Evolutionary conservation across 129 eudicot genomes (phyloP).

Genomic region (Silybum marianum): DNA sequence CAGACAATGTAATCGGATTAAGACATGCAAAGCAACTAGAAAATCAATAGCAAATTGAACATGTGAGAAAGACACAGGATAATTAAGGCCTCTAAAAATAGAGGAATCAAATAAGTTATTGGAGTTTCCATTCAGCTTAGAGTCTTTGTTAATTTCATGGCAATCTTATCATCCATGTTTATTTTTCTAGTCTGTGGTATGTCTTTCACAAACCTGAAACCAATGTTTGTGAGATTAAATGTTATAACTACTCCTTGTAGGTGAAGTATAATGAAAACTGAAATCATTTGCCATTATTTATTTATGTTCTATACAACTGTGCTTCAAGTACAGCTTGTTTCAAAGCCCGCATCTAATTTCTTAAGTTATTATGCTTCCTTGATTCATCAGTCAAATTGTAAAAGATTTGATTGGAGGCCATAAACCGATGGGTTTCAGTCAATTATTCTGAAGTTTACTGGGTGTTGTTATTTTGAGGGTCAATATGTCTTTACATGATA

Average conservation of each 20-base stretch:
- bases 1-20: too few species aligned
- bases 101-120: not conserved
- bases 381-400: not conserved
- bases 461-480: not conserved
- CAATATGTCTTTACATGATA: not conserved
- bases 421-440: not conserved
- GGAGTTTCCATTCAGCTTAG: not conserved
- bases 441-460: not conserved
- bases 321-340: not conserved
- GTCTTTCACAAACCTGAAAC: not conserved
- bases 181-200: not conserved
- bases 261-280: not conserved
- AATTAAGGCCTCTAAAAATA: not conserved
- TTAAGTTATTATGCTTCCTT: not conserved
- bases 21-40: too few species aligned
- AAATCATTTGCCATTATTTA: not conserved
- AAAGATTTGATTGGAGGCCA: not conserved
- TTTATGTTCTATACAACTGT: not conserved
- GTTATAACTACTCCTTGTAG: not conserved
- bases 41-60: too few species aligned
- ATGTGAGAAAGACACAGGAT: too few species aligned
- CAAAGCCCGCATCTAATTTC: not conserved
- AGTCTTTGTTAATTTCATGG: not conserved
- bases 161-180: not conserved
- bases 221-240: not conserved